phyloP scores from a whole-genome alignment of 2,329 filamentous ascomycete species.

The Mariannaea elegans region DNA sequence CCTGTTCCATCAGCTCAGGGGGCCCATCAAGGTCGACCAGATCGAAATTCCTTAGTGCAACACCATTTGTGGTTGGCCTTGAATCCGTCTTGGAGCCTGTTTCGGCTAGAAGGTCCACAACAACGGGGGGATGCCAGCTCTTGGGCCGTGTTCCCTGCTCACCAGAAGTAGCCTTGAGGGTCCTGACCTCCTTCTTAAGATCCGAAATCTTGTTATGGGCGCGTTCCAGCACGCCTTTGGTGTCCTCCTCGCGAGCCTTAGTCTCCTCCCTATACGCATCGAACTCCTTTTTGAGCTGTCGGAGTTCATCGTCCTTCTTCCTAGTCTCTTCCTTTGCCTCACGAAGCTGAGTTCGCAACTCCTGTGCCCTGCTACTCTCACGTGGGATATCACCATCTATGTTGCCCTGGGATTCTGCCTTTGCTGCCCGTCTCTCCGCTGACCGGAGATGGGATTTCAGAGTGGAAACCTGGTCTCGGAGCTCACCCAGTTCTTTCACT shows the following conservation, averaged over 20 bases:
- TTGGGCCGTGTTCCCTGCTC: conserved; percentile 36
- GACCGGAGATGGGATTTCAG: conserved; percentile 61
- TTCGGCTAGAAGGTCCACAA: conserved; percentile 22
- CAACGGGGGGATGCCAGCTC: conserved; percentile 42
- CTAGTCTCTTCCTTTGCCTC: conserved; percentile 54
- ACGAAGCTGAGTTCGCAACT: conserved; percentile 53
- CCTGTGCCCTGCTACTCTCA: conserved; percentile 43
- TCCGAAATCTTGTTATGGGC: conserved; percentile 66
- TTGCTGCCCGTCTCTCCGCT: conserved; percentile 55
- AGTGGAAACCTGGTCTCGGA: conserved; percentile 62
- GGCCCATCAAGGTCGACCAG: conserved; percentile 30
- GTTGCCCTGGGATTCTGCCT: conserved; percentile 49
- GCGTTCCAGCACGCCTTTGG: conserved; percentile 62
- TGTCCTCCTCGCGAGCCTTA: conserved; percentile 63
- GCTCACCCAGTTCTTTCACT: conserved; percentile 58
- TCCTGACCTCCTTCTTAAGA: conserved; percentile 62
- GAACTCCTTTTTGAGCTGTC: conserved; percentile 60
- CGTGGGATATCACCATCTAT: conserved; percentile 30
- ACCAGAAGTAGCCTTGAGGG: conserved; percentile 48
- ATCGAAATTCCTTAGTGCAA: conserved; percentile 43
- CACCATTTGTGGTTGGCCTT: conserved; percentile 10
- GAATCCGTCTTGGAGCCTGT: conserved; percentile 11
- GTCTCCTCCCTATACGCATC: conserved; percentile 63
- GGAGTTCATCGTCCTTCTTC: conserved; percentile 60
- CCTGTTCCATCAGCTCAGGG: conserved; percentile 27